Evolutionary conservation across 106 monocot species (phyloP), one percentile per base, ranked within the genome.

Genomic region (Phalaenopsis aphrodite): DNA sequence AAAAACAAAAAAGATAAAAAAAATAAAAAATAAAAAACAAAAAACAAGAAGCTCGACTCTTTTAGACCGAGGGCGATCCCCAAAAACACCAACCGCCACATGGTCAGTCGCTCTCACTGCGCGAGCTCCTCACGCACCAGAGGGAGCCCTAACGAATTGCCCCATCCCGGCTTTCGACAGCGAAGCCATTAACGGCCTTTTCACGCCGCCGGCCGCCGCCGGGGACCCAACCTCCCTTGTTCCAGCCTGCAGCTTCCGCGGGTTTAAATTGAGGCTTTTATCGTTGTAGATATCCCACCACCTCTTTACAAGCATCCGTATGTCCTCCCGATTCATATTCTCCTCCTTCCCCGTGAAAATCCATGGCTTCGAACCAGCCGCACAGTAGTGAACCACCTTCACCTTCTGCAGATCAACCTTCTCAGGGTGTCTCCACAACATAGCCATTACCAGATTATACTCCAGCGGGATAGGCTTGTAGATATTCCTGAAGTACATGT

Each of bases 241-340:
- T 86, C 64, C 91, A 57, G 18, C 6, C n/a, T 8, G 11, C 38
- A 46, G 16, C 42, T 5, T 47, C 5, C 1, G 17, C 42, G 11
- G 24, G 0, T 19, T 45, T 4, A 24, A 75, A 10, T 75, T 46
- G n/a, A 75, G 46, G 2, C n/a, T 45, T 66, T 84, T 79, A 69
- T 91, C 93, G 52, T 87, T 71, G 87, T 94, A 94, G 10, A 94
- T 42, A 5, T 88, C 86, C 91, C 94, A 91, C 91, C 94, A 94
- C 80, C 78, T 88, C 82, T 85, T 83, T 75, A 92, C 95, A 72
- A 92, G 84, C 82, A 83, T 80, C 81, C 90, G 88, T 42, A 90
- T 87, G 78, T 95, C 95, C 73, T 90, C 90, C 76, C 88, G 80
- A 43, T 85, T 87, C 92, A 92, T 90, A 83, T 89, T 92, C 69